Conservation (phyloP, 768 basidiomycete genomes). For the Myochromella boudieri region DNA sequence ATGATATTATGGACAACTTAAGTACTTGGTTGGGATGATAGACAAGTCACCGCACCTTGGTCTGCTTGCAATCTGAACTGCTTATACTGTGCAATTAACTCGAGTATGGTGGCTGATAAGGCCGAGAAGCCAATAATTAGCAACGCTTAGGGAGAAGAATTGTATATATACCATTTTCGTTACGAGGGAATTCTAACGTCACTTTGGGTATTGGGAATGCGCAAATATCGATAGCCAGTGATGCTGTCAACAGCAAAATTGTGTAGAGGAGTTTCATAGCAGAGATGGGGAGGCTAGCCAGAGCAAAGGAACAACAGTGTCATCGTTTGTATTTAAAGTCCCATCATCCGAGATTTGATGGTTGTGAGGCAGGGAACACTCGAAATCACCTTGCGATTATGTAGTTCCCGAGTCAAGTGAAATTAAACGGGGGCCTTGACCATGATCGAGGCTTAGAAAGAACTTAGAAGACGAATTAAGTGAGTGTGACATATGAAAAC, state of each 20-base stretch:
- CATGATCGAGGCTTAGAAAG: too few relatives aligned
- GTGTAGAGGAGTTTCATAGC: slow-evolving; percentile 11
- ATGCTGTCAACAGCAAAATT: slow-evolving; percentile 19
- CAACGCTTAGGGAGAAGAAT: background rate
- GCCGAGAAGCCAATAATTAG: too few relatives aligned
- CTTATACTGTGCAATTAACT: slow-evolving; percentile 14
- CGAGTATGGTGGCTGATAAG: slow-evolving; percentile 14
- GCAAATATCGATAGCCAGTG: slow-evolving; percentile 4
- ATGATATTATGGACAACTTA: background rate
- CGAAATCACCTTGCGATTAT: too few relatives aligned
- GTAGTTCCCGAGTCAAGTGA: too few relatives aligned
- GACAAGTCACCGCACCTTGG: background rate
- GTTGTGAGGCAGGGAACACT: background rate
- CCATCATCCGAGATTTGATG: background rate
- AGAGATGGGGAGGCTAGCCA: slow-evolving; percentile 14
- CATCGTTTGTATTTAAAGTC: slow-evolving; percentile 1
- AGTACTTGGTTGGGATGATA: background rate
- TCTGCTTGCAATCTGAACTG: slow-evolving; percentile 9
- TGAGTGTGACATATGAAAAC: background rate
- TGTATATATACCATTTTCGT: slow-evolving; percentile 12
- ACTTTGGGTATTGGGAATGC: slow-evolving; percentile 3
- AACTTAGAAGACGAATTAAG: too few relatives aligned
- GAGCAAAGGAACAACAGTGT: slow-evolving; percentile 9
- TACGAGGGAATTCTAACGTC: slow-evolving; percentile 1
- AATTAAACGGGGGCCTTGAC: too few relatives aligned